Base-by-base conservation (phyloP, 2,329 filamentous ascomycete genomes). In the Coniochaeta ligniaria region DNA sequence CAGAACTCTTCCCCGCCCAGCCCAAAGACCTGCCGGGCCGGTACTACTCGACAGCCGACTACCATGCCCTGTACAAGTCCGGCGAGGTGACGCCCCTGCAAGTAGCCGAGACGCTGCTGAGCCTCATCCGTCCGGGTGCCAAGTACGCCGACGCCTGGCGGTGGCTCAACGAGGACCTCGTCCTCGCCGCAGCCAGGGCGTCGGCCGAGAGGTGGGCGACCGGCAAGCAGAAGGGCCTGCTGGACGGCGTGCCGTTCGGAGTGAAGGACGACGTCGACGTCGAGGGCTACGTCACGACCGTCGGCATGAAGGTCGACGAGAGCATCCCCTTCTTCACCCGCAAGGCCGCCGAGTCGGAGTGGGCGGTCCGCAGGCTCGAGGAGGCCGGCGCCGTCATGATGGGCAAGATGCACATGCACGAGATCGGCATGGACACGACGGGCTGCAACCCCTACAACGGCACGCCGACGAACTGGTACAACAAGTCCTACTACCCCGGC, bases 161-260 rank as follows among this genome's bases (percentile, higher is more conserved):
- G n/a, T 83, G 89, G 59, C 84, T 81, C 47, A 82, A 88, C 59
- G 80, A 76, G 47, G 83, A 90, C 24, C 73, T 83, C 20, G 83
- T 90, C 1, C 78, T 86, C 5, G 81, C 82, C 38, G 88, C 91
- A 0, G 92, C 92, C 0, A 81, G 81, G 66, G 89, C 83, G 8
- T 95, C 91, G 1, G 89, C 91, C 0, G 78, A 83, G 69, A 80
- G 92, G 54, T 96, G 89, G 73, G 83, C 84, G 61, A 76, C 80
- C 17, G 89, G 90, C 0, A 80, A 81, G 63, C 81, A 86, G 0
- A 72, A 92, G 17, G 81, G 90, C 14, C 76, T 90, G 6, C 76
- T 96, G 8, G 92, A 96, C 68, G 92, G 92, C 14, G 85, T 96
- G 1, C 92, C 92, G 0, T 83, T 96, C 57, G 89, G 88, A 0